These are phyloP conservation scores for Eucalyptus rudis DNA, from an alignment of 345 rosid genomes.

Conservation along the genomic window DNA sequence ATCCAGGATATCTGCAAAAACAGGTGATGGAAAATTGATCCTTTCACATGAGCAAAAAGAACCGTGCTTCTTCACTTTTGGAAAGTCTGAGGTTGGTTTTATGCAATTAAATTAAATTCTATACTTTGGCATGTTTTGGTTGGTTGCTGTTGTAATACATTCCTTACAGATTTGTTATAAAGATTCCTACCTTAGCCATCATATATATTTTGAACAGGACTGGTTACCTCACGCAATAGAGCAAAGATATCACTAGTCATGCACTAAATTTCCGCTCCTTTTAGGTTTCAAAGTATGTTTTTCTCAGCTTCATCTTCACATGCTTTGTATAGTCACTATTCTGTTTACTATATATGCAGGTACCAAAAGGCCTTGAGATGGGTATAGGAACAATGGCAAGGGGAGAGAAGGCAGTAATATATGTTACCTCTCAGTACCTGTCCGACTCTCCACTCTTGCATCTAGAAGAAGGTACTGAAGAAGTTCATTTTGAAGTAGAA, in stretches of 20 bases:
- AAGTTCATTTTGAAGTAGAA: conserved; percentile 90
- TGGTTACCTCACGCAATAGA: background rate
- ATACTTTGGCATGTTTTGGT: background rate
- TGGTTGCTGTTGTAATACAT: background rate
- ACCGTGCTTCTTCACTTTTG: conserved; percentile 81
- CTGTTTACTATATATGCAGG: conserved; percentile 21
- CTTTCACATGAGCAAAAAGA: conserved; percentile 45
- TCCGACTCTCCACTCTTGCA: conserved; percentile 61
- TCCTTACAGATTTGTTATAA: background rate
- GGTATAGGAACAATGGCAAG: conserved; percentile 91
- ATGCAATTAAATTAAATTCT: background rate
- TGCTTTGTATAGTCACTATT: background rate
- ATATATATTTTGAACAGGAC: background rate
- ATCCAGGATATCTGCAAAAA: conserved; percentile 75
- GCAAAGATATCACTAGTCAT: background rate
- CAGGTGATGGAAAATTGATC: conserved; percentile 58
- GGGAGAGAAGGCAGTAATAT: conserved; percentile 80
- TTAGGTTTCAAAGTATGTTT: background rate
- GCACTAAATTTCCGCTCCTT: background rate
- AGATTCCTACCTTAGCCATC: background rate
- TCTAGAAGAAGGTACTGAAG: conserved; percentile 50
- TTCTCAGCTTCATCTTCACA: background rate
- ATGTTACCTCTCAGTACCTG: conserved; percentile 62
- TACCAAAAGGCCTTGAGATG: conserved; percentile 95
- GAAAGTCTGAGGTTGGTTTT: conserved; percentile 75